Evolutionary conservation across 1,284 basidiomycete species (phyloP).

Genomic region (Coniferiporia weirii): DNA sequence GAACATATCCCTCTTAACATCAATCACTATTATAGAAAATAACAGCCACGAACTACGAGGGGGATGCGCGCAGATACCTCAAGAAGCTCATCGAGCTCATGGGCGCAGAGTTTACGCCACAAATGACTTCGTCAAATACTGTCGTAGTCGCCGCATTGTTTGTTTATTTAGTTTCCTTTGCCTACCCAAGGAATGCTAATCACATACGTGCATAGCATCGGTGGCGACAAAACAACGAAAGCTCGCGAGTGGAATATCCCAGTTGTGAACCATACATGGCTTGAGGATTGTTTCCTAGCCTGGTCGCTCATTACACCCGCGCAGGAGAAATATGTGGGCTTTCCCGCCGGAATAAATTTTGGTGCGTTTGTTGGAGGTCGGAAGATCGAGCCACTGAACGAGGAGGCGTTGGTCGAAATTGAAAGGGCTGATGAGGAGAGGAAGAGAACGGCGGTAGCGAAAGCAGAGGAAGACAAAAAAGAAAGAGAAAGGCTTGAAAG

Average conservation of each 20-base stretch:
- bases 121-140: slow-evolving; percentile 71
- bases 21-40: slow-evolving; percentile 36
- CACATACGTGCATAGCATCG: slow-evolving; percentile 37
- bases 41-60: slow-evolving; percentile 86
- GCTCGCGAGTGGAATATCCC: slow-evolving; percentile 79
- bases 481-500: slow-evolving; percentile 15
- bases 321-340: slow-evolving; percentile 60
- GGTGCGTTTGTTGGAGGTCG: slow-evolving; percentile 51
- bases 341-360: slow-evolving; percentile 65
- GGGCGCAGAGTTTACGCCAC: slow-evolving; percentile 78
- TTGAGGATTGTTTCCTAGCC: slow-evolving; percentile 80
- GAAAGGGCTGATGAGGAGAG: slow-evolving; percentile 16
- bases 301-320: slow-evolving; percentile 67
- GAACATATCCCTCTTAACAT: neutral
- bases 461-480: slow-evolving; percentile 20
- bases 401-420: slow-evolving; percentile 27
- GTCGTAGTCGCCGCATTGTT: slow-evolving; percentile 81
- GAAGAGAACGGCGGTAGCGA: slow-evolving; percentile 12
- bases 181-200: neutral
- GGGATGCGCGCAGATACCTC: slow-evolving; percentile 77
- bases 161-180: slow-evolving; percentile 26
- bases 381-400: slow-evolving; percentile 36
- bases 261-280: slow-evolving; percentile 83
- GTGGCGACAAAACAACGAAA: slow-evolving; percentile 70
- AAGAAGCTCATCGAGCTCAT: slow-evolving; percentile 74